Evolutionary conservation across 495 filamentous ascomycete species (phyloP).

Genomic region (Cryomyces minteri): DNA sequence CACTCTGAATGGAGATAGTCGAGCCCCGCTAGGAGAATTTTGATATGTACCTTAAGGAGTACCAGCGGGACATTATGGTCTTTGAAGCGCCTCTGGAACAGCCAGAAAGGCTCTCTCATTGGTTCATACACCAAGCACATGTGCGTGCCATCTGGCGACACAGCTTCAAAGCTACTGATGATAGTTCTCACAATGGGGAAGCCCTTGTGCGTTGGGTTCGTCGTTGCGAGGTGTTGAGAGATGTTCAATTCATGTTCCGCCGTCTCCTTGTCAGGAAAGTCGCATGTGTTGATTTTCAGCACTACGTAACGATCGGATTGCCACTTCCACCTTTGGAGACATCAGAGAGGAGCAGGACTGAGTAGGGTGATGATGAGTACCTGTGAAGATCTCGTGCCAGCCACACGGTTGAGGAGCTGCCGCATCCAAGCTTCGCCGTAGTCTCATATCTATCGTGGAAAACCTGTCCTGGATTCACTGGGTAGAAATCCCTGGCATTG

Average conservation of each 20-base stretch:
- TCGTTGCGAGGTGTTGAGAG: too few species aligned
- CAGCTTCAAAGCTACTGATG: conserved; percentile 20
- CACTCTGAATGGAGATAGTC: conserved; percentile 27
- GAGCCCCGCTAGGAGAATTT: conserved; percentile 23
- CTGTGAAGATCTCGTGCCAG: conserved; percentile 7
- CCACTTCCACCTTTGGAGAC: conserved; percentile 15
- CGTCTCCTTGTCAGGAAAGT: too few species aligned
- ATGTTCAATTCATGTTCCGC: too few species aligned
- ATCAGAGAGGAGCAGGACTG: too few species aligned
- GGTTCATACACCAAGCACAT: conserved; percentile 24
- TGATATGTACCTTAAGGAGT: too few species aligned
- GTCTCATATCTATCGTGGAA: conserved; percentile 24
- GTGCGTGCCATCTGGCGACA: conserved; percentile 22
- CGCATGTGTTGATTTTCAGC: conserved; percentile 24
- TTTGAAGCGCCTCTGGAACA: too few species aligned
- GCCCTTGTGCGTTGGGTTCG: conserved; percentile 22
- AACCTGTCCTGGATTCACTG: conserved; percentile 27
- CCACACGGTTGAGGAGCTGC: conserved; percentile 25
- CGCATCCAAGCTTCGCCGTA: conserved; percentile 29
- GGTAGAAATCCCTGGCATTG: conserved; percentile 13
- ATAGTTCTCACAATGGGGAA: conserved; percentile 13
- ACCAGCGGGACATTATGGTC: too few species aligned
- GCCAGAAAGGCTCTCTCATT: conserved; percentile 25
- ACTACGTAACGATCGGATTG: conserved; percentile 22
- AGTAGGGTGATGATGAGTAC: too few species aligned